phyloP scores from a whole-genome alignment of 202 grass and related monocot species.

The Digitaria exilis region DNA sequence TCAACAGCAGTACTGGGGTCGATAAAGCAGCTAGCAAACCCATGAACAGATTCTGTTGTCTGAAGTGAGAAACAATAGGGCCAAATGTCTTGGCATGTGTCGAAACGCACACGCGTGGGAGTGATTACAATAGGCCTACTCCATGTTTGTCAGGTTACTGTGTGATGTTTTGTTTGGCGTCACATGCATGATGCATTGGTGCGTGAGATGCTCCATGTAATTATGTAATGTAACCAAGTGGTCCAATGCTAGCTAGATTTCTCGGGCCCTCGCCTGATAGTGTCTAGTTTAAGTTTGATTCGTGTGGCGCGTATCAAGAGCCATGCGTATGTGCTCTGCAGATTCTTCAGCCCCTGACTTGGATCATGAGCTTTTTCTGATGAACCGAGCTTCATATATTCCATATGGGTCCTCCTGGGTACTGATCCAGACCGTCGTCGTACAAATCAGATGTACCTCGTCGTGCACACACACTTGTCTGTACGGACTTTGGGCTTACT shows the following conservation, averaged over 20 bases:
- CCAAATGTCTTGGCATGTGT: not conserved
- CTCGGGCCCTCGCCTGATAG: not conserved
- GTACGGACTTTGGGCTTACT: not conserved
- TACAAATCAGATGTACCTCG: not conserved
- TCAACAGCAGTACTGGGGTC: not conserved
- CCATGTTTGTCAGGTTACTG: not conserved
- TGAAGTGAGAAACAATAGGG: not conserved
- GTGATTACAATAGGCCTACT: not conserved
- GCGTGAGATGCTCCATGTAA: too few species aligned
- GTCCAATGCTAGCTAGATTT: not conserved
- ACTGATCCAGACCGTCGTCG: not conserved
- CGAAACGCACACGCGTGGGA: not conserved
- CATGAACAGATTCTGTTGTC: not conserved
- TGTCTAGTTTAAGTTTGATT: not conserved
- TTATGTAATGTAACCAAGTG: not conserved
- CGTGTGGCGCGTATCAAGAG: not conserved
- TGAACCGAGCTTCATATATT: not conserved
- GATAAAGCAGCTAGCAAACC: not conserved
- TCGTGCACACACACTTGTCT: not conserved
- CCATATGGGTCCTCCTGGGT: too few species aligned
- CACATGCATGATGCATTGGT: not conserved
- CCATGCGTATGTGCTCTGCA: not conserved
- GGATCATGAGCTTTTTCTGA: slow-evolving; percentile 3
- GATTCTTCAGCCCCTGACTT: not conserved
- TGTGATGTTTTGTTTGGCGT: not conserved